phyloP scores from a whole-genome alignment of 2,329 filamentous ascomycete genomes.

The Apiospora malaysiana region DNA sequence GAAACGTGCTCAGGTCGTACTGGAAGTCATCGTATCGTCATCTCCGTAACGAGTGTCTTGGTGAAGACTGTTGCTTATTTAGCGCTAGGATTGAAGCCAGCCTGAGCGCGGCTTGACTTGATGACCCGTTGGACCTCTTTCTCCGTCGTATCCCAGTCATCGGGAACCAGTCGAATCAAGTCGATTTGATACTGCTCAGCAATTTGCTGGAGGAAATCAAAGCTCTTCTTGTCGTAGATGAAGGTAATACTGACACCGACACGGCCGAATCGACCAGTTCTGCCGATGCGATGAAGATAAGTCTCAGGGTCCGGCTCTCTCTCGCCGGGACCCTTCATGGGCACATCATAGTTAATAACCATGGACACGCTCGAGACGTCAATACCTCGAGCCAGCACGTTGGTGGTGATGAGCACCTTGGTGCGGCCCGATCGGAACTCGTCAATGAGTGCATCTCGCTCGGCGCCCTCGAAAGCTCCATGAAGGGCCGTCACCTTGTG shows the following conservation, averaged over 20 bases:
- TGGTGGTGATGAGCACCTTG: conserved; percentile 98
- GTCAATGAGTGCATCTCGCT: conserved; percentile 84
- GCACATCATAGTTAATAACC: conserved; percentile 96
- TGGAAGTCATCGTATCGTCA: not conserved
- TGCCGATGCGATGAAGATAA: conserved; percentile 96
- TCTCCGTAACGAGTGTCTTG: not conserved
- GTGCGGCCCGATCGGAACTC: conserved; percentile 85
- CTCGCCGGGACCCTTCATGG: conserved; percentile 77
- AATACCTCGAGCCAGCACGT: conserved; percentile 94
- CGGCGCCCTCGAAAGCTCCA: conserved; percentile 81
- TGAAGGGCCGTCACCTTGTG: conserved; percentile 92
- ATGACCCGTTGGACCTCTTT: conserved; percentile 80
- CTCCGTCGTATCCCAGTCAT: conserved; percentile 92
- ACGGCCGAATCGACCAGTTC: conserved; percentile 94
- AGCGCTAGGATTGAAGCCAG: conserved; percentile 52
- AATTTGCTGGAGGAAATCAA: conserved; percentile 79
- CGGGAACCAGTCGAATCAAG: conserved; percentile 79
- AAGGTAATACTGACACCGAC: conserved; percentile 96
- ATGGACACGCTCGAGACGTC: conserved; percentile 91
- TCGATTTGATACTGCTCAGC: conserved; percentile 80
- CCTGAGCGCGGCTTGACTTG: conserved; percentile 69
- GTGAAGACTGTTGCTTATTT: conserved; percentile 23
- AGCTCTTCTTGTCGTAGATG: conserved; percentile 85
- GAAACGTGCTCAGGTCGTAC: not conserved
- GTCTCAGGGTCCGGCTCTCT: conserved; percentile 90